phyloP scores from a whole-genome alignment of 768 basidiomycete species.

The Tremella mesenterica region DNA sequence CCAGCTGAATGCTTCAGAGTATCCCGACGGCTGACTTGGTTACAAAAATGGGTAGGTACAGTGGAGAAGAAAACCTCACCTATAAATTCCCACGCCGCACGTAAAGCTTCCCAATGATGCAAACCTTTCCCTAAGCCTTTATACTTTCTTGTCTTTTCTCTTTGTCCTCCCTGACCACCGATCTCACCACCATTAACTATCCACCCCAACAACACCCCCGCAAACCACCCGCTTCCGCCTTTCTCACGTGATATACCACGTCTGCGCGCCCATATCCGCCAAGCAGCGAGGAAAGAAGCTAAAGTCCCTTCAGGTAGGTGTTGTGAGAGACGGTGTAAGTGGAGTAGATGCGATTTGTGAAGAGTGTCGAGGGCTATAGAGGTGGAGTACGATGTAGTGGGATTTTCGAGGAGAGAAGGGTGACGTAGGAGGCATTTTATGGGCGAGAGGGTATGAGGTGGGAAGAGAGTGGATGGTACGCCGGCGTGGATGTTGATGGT shows the following conservation, averaged over 20 bases:
- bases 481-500: constrained; percentile 68
- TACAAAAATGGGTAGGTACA: not conserved
- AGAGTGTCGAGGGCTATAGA: constrained; percentile 52
- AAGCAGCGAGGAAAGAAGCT: constrained; percentile 62
- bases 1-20: not conserved
- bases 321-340: constrained; percentile 53
- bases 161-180: constrained; percentile 31
- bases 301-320: constrained; percentile 55
- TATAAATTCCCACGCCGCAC: constrained; percentile 72
- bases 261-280: constrained; percentile 84
- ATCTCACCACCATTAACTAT: constrained; percentile 59
- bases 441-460: constrained; percentile 56
- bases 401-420: constrained; percentile 33
- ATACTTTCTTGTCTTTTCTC: constrained; percentile 44
- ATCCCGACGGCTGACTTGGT: not conserved
- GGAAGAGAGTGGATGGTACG: constrained; percentile 53
- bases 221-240: constrained; percentile 51
- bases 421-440: constrained; percentile 60
- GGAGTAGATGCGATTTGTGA: constrained; percentile 49
- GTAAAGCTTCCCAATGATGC: constrained; percentile 83
- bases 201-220: constrained; percentile 47
- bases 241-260: constrained; percentile 50
- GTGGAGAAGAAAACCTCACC: constrained; percentile 49
- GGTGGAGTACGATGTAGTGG: constrained; percentile 76
- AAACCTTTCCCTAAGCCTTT: constrained; percentile 67